Percentiles rank a stretch among this genome's conserved stretches.
These are phyloP conservation scores for Thuja plicata DNA, from an alignment of 83 land plant species.

Conservation along the genomic window DNA sequence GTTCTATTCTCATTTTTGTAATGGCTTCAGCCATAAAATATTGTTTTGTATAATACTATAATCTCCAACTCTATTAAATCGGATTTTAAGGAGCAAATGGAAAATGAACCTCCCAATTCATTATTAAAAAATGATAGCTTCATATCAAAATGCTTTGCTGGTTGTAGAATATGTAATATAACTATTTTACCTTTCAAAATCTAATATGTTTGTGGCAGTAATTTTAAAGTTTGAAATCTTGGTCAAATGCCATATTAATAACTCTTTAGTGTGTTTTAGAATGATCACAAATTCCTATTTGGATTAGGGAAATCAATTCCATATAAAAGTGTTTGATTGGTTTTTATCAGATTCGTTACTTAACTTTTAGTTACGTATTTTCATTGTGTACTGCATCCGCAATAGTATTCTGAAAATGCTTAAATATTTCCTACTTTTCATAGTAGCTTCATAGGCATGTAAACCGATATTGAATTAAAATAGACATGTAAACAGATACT, in stretches of 20 bases:
- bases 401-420: not conserved
- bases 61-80: not conserved
- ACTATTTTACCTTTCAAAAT: not conserved
- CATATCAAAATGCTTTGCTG: not conserved
- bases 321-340: not conserved
- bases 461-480: no score
- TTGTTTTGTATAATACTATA: not conserved
- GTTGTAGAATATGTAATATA: not conserved
- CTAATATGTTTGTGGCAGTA: not conserved
- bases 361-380: not conserved
- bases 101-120: not conserved
- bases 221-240: not conserved
- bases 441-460: no score
- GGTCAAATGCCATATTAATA: not conserved
- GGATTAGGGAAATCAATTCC: not conserved
- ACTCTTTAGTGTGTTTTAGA: not conserved
- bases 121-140: not conserved
- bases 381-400: not conserved
- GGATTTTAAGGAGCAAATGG: not conserved
- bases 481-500: no score
- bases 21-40: not conserved
- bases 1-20: not conserved
- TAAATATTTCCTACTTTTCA: not conserved
- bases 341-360: not conserved
- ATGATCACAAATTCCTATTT: not conserved